Evolutionary conservation across 2,329 filamentous ascomycete genomes (phyloP).

Genomic region (Pseudocercospora musae): DNA sequence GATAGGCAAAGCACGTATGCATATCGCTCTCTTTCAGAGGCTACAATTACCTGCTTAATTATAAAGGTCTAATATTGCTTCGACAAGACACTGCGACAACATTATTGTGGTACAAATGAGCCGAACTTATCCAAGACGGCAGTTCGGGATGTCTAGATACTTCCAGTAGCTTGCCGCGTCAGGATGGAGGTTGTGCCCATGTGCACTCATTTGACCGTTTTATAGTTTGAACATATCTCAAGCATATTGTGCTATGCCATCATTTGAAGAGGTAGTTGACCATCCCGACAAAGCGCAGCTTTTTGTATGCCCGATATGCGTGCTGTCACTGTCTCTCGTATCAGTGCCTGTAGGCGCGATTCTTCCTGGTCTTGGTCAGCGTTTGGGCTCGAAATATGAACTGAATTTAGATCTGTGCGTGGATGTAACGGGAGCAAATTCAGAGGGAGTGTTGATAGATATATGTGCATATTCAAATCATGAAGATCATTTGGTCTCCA

Average conservation of each 20-base stretch:
- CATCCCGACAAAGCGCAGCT: too few species aligned
- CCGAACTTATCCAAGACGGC: neutral
- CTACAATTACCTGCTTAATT: neutral
- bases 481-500: neutral
- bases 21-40: too few species aligned
- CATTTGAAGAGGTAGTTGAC: too few species aligned
- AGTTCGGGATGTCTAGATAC: neutral
- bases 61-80: too few species aligned
- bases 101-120: too few species aligned
- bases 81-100: neutral
- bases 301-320: too few species aligned
- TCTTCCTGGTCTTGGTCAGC: neutral
- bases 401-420: neutral
- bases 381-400: neutral
- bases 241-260: neutral
- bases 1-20: neutral
- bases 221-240: neutral
- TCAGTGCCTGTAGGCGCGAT: neutral
- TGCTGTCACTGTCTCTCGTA: too few species aligned
- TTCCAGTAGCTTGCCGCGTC: too few species aligned
- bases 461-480: neutral
- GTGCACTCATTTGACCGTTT: neutral
- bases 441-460: neutral
- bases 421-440: neutral
- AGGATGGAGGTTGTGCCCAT: neutral